A percentile compares a stretch with the other conserved stretches of the same genome.
Conservation (phyloP, 768 basidiomycete species). For the Chalciporus sphaerocephalus region DNA sequence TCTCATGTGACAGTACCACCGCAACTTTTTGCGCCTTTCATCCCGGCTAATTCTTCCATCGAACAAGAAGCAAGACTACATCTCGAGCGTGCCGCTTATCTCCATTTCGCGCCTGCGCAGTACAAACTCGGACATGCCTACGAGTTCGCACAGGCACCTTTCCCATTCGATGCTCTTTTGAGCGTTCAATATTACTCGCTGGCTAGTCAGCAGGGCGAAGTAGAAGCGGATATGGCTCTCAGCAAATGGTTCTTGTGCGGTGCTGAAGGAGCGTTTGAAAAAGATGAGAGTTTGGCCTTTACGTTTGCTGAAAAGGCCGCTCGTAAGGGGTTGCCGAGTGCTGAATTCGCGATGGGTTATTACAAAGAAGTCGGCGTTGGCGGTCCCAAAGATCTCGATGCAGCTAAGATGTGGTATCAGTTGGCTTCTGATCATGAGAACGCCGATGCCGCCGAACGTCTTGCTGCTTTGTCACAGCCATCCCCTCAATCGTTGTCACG, state of each 20-base stretch:
- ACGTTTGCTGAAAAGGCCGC: constrained; percentile 90
- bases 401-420: constrained; percentile 76
- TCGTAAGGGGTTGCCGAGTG: constrained; percentile 66
- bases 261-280: constrained; percentile 68
- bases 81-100: constrained; percentile 80
- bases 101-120: constrained; percentile 81
- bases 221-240: constrained; percentile 94
- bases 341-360: constrained; percentile 95
- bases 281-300: constrained; percentile 80
- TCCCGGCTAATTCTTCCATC: constrained; percentile 46
- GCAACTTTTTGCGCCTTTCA: constrained; percentile 48
- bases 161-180: constrained; percentile 82
- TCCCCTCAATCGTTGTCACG: constrained; percentile 65
- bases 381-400: constrained; percentile 53
- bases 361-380: constrained; percentile 93
- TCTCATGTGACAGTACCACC: constrained; percentile 53
- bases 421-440: constrained; percentile 75
- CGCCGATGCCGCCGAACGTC: constrained; percentile 69
- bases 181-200: constrained; percentile 87
- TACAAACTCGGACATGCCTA: constrained; percentile 92
- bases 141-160: constrained; percentile 84
- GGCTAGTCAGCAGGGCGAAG: constrained; percentile 80
- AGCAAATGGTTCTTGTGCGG: constrained; percentile 98
- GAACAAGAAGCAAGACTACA: constrained; percentile 65
- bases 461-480: constrained; percentile 62